Evolutionary conservation across 306 rosid genomes (phyloP).

Genomic region (Quercus aquifolioides): DNA sequence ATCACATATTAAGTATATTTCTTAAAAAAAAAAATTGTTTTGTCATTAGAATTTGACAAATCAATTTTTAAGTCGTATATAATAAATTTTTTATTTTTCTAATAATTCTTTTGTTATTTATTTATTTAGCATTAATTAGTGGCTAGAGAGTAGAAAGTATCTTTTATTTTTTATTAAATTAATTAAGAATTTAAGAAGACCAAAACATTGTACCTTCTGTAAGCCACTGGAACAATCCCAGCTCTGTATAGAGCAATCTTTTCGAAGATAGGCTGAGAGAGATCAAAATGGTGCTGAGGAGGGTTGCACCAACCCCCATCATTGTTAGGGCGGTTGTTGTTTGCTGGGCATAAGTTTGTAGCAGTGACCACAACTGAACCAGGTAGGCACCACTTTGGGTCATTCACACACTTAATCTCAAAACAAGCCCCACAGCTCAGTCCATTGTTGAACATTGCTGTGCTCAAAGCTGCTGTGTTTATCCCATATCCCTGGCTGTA

Average conservation of each 20-base stretch:
- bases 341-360: slow-evolving; percentile 83
- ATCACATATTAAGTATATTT: too few species aligned
- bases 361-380: slow-evolving; percentile 61
- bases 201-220: slow-evolving; percentile 41
- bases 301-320: slow-evolving; percentile 91
- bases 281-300: slow-evolving; percentile 79
- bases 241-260: slow-evolving; percentile 64
- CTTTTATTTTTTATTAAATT: too few species aligned
- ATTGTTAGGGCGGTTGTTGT: slow-evolving; percentile 60
- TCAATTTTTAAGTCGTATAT: too few species aligned
- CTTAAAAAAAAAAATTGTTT: too few species aligned
- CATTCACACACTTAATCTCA: slow-evolving; percentile 59
- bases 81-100: too few species aligned
- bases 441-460: slow-evolving; percentile 71
- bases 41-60: too few species aligned
- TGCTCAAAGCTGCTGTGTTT: slow-evolving; percentile 74
- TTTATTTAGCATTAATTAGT: background rate
- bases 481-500: slow-evolving; percentile 78
- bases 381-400: slow-evolving; percentile 58
- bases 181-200: background rate
- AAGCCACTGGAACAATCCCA: slow-evolving; percentile 70
- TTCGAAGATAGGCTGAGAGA: slow-evolving; percentile 66
- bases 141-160: background rate
- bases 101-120: too few species aligned
- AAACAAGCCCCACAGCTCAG: slow-evolving; percentile 76